Evolutionary conservation across 1,284 basidiomycete species (phyloP), one percentile per base, ranked within the genome.

Genomic region (Lignosus rhinocerotis): DNA sequence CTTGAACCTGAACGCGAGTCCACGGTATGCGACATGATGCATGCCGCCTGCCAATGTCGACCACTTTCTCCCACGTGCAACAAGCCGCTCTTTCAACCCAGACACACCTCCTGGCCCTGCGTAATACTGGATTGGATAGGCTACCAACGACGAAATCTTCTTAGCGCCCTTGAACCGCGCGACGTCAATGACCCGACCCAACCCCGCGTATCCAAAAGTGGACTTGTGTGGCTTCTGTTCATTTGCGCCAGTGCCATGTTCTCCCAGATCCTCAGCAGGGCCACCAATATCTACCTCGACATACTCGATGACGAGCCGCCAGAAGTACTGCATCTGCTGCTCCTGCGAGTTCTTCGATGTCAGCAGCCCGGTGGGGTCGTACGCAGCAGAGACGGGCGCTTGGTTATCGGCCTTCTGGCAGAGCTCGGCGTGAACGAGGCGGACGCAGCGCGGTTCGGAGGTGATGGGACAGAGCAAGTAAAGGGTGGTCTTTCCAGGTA

Each of bases 11-110:
- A 62, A 66, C 31, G 65, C 67, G 11, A 68, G 63, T 2, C 82
- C 84, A 36, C 75, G 73, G 63, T 82, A 87, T 56, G 81, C 74
- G 61, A 80, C 78, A 66, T 86, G 84, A 60, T 84, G 81, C 32
- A 82, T 72, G 0, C 83, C 83, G 8, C 70, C 71, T 30, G 78
- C 80, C 32, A 85, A 61, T 2, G 65, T 67, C 16, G 74, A 67
- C 83, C 85, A 87, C 66, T 80, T 81, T 69, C 74, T 77, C 9
- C 84, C 85, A 32, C 85, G 73, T 44, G 70, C 68, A 34, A 78
- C 60, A 10, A 86, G 67, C 10, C 70, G 63, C 53, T 75, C 70
- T 46, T 75, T 74, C 45, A 84, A 56, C 6, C 74, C 73, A 6
- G 72, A 73, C 44, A 74, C 72, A 19, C 71, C 71, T 3, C 66